Conservation (phyloP, 768 basidiomycete genomes). For the Pleurotus cornucopiae region DNA sequence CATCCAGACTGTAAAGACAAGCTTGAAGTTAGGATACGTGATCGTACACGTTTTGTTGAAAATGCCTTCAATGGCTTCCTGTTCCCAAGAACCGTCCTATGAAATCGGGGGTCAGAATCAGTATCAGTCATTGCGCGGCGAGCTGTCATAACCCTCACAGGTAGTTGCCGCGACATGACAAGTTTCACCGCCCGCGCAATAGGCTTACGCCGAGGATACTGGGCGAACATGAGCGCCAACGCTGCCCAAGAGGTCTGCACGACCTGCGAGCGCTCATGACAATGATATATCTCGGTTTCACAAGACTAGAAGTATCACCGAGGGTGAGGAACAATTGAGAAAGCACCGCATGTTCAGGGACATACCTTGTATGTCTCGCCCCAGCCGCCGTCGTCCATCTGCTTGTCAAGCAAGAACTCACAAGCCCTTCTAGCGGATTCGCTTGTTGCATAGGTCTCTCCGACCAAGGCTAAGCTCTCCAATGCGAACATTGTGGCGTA, state of each 20-base stretch:
- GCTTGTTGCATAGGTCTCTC: conserved; percentile 84
- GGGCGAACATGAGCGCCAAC: conserved; percentile 87
- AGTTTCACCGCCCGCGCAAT: conserved; percentile 75
- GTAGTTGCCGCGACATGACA: conserved; percentile 85
- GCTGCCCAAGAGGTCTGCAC: conserved; percentile 94
- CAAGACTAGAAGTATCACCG: conserved; percentile 56
- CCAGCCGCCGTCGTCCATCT: conserved; percentile 92
- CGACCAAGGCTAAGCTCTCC: conserved; percentile 84
- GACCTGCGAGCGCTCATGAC: conserved; percentile 80
- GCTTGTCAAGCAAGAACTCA: conserved; percentile 77
- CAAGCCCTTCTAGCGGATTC: conserved; percentile 67
- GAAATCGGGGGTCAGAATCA: conserved; percentile 10
- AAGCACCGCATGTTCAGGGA: neutral
- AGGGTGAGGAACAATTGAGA: neutral
- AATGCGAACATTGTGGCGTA: conserved; percentile 97
- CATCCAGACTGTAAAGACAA: conserved; percentile 96
- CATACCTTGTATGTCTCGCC: conserved; percentile 95
- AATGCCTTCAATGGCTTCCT: conserved; percentile 91
- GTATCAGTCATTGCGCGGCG: no score
- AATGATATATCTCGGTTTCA: conserved; percentile 73
- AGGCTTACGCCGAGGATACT: conserved; percentile 77
- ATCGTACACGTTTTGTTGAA: conserved; percentile 89
- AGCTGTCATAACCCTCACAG: conserved; percentile 37
- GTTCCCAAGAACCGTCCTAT: conserved; percentile 92
- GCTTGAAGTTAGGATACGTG: conserved; percentile 91